phyloP scores from a whole-genome alignment of 2,329 filamentous ascomycete genomes.

The Paecilomyces formosus region DNA sequence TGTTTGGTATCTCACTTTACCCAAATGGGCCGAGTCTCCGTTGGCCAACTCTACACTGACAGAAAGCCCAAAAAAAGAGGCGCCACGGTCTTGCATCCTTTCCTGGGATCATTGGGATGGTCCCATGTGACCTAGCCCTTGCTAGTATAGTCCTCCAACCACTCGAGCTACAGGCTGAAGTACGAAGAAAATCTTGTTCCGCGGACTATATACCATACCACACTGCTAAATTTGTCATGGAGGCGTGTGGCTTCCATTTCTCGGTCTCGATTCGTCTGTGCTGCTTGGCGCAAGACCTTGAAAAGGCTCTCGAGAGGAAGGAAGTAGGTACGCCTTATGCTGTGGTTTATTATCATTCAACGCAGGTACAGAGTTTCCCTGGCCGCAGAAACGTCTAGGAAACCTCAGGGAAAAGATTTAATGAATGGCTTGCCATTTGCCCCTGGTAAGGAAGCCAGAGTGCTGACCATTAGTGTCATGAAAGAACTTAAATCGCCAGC shows the following conservation, averaged over 20 bases:
- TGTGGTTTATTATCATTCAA: background rate
- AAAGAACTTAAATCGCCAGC: background rate
- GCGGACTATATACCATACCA: background rate
- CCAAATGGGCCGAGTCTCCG: background rate
- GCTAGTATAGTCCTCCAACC: background rate
- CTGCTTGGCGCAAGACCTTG: background rate
- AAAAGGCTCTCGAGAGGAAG: background rate
- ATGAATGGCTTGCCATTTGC: background rate
- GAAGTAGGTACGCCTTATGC: background rate
- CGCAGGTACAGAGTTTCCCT: background rate
- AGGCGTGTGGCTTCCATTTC: background rate
- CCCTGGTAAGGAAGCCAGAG: background rate
- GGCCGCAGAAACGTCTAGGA: background rate
- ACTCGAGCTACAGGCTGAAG: background rate
- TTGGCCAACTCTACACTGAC: background rate
- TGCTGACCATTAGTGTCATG: background rate
- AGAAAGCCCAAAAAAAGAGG: background rate
- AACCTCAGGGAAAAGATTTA: background rate
- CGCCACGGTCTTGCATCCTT: background rate
- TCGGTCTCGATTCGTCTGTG: background rate
- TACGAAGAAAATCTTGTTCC: background rate
- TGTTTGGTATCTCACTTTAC: background rate
- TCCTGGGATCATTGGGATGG: background rate
- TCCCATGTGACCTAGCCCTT: background rate
- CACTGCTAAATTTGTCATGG: background rate